phyloP scores from a whole-genome alignment of 768 basidiomycete species.

The Cubamyces lactineus region DNA sequence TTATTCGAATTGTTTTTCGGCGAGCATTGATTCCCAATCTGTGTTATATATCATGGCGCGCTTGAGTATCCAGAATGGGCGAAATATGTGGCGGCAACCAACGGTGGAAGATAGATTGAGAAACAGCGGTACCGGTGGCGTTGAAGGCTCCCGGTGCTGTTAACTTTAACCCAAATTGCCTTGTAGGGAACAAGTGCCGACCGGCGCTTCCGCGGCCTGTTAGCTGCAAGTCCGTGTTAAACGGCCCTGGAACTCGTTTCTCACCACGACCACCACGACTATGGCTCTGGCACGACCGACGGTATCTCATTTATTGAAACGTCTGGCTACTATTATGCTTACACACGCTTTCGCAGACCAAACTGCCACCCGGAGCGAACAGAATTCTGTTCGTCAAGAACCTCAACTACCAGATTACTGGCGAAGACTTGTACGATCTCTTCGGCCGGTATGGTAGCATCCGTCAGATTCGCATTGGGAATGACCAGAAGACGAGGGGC shows the following conservation, averaged over 20 bases:
- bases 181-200: neutral
- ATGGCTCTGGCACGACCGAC: conserved; percentile 77
- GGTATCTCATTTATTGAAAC: conserved; percentile 44
- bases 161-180: conserved; percentile 9
- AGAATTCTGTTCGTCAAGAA: conserved; percentile 94
- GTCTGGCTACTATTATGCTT: neutral
- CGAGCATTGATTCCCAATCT: too few relatives aligned
- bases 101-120: too few relatives aligned
- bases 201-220: neutral
- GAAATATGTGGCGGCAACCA: too few relatives aligned
- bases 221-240: neutral
- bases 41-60: too few relatives aligned
- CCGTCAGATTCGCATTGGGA: conserved; percentile 93
- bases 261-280: conserved; percentile 23
- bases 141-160: neutral
- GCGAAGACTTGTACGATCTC: conserved; percentile 93
- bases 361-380: conserved; percentile 91
- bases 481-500: conserved; percentile 88
- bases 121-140: too few relatives aligned
- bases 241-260: neutral
- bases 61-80: neutral
- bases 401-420: conserved; percentile 88
- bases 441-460: conserved; percentile 98
- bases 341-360: conserved; percentile 51
- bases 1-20: too few relatives aligned